These are phyloP conservation scores for Trichoderma erinaceum DNA, from an alignment of 495 filamentous ascomycete species.

Conservation along the genomic window DNA sequence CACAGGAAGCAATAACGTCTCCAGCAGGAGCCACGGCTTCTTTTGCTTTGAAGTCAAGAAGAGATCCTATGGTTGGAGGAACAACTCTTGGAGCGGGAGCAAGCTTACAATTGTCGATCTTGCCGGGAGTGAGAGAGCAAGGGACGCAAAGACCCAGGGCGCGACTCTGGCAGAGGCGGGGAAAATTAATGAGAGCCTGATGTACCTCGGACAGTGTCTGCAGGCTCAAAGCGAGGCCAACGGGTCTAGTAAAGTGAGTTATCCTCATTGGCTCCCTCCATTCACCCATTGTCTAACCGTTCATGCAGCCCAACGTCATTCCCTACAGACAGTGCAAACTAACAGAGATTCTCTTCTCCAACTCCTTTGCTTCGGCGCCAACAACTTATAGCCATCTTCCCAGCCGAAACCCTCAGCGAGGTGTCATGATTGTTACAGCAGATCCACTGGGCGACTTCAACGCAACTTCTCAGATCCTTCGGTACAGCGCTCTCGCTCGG, in stretches of 20 bases:
- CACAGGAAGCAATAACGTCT: constrained; percentile 82
- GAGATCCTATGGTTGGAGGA: constrained; percentile 42
- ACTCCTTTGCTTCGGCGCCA: constrained; percentile 69
- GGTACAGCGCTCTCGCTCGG: constrained; percentile 87
- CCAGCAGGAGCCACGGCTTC: constrained; percentile 90
- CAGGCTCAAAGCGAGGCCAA: constrained; percentile 86
- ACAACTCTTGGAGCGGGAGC: constrained; percentile 65
- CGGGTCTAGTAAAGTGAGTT: constrained; percentile 59
- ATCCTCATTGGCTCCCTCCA: background rate
- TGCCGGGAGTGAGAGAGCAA: constrained; percentile 87
- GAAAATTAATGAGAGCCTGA: constrained; percentile 94
- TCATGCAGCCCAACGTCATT: constrained; percentile 61
- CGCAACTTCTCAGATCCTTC: constrained; percentile 89
- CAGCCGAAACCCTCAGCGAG: constrained; percentile 64
- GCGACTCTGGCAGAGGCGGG: constrained; percentile 90
- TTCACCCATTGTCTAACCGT: constrained; percentile 21
- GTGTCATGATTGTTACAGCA: constrained; percentile 93
- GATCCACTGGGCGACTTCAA: constrained; percentile 94
- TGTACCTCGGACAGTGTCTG: constrained; percentile 96
- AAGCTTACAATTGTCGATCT: constrained; percentile 87
- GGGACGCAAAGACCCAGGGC: constrained; percentile 88
- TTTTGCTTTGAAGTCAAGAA: constrained; percentile 95
- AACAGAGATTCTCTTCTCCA: constrained; percentile 92
- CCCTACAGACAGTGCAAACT: constrained; percentile 95
- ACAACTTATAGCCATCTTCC: constrained; percentile 37